Evolutionary conservation across 108 stramenopile genomes (phyloP).

Genomic region (Fragilariopsis cylindrus): DNA sequence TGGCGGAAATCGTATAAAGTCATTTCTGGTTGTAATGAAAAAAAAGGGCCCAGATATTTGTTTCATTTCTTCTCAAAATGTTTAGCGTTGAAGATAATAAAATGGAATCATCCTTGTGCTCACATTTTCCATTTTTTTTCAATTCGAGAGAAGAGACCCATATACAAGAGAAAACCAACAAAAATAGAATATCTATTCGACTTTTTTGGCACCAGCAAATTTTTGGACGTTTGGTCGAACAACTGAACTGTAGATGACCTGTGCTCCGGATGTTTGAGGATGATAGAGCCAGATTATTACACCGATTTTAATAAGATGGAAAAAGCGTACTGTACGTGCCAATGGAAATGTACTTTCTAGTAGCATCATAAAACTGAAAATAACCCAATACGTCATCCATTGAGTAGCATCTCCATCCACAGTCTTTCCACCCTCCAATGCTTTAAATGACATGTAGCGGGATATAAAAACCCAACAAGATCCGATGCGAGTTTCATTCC

Average conservation of each 20-base stretch:
- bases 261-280: slow-evolving; percentile 77
- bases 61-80: neutral
- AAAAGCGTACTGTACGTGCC: slow-evolving; percentile 71
- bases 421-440: slow-evolving; percentile 75
- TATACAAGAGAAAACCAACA: no score
- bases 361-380: slow-evolving; percentile 83
- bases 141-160: no score
- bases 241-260: slow-evolving; percentile 66
- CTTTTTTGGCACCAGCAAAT: no score
- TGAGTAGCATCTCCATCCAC: slow-evolving; percentile 81
- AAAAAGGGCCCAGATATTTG: neutral
- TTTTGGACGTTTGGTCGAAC: slow-evolving; percentile 35
- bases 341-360: slow-evolving; percentile 51
- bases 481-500: slow-evolving; percentile 86
- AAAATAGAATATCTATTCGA: no score
- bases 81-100: no score
- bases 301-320: slow-evolving; percentile 74
- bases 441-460: slow-evolving; percentile 98
- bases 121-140: no score
- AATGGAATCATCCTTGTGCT: no score
- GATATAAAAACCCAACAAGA: slow-evolving; percentile 91
- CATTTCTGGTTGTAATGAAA: no score
- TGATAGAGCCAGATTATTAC: slow-evolving; percentile 87
- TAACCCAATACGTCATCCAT: slow-evolving; percentile 98
- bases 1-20: no score